Evolutionary conservation across 306 rosid species (phyloP).

Genomic region (Rosa rugosa): DNA sequence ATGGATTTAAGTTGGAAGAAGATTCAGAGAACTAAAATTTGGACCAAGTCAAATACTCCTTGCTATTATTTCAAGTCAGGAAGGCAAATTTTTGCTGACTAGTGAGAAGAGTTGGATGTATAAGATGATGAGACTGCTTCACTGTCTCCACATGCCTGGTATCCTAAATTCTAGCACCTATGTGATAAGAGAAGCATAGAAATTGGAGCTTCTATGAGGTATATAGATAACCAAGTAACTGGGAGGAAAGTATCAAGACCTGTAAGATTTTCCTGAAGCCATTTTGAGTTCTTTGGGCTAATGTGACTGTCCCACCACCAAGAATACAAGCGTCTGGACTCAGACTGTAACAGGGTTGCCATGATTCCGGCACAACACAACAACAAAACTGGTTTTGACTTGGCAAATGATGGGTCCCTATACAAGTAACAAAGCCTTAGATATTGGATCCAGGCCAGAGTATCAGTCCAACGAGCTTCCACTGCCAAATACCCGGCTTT

Average conservation of each 20-base stretch:
- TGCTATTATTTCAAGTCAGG: not conserved
- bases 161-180: not conserved
- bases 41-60: not conserved
- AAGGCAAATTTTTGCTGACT: not conserved
- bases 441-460: constrained; percentile 69
- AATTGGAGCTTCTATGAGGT: not conserved
- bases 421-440: constrained; percentile 34
- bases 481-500: constrained; percentile 29
- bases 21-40: not conserved
- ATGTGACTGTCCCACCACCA: constrained; percentile 99
- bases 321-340: constrained; percentile 89
- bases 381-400: constrained; percentile 57
- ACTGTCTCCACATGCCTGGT: not conserved
- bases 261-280: constrained; percentile 98
- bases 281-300: constrained; percentile 93
- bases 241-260: constrained; percentile 44
- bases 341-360: constrained; percentile 78
- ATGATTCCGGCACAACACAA: constrained; percentile 65
- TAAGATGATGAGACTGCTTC: not conserved
- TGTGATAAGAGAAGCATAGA: not conserved
- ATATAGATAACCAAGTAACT: not conserved
- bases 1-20: not conserved
- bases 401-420: constrained; percentile 46
- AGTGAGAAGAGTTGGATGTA: not conserved
- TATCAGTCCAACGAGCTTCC: constrained; percentile 27